Evolutionary conservation across 176 grass and related monocot genomes (phyloP).

Genomic region (Urochloa ruziziensis): DNA sequence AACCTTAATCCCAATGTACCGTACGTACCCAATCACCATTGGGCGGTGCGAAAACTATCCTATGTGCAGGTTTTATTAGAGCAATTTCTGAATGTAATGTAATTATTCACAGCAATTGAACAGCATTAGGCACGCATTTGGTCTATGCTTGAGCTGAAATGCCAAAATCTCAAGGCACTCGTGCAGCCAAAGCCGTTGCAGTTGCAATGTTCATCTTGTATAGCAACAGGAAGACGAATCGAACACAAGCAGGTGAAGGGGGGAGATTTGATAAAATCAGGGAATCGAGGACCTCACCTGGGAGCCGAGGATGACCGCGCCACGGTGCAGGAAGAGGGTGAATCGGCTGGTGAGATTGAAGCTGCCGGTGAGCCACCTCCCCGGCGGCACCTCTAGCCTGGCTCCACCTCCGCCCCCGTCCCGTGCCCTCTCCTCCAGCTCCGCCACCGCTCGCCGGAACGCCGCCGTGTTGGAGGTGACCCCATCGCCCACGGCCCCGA

Average conservation of each 20-base stretch:
- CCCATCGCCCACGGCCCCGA: slow-evolving; percentile 81
- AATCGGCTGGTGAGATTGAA: slow-evolving; percentile 95
- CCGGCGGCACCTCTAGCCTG: slow-evolving; percentile 66
- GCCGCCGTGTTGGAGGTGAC: slow-evolving; percentile 69
- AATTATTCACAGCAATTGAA: background rate
- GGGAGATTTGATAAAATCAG: background rate
- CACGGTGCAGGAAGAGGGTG: slow-evolving; percentile 77
- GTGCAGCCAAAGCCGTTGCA: background rate
- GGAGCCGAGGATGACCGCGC: slow-evolving; percentile 74
- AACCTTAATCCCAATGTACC: background rate
- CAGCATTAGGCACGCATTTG: background rate
- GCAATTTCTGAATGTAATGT: background rate
- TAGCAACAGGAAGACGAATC: too few species aligned
- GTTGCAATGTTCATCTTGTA: background rate
- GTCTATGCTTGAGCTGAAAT: background rate
- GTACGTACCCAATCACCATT: too few species aligned
- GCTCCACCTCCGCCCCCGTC: slow-evolving; percentile 26
- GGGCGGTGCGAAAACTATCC: too few species aligned
- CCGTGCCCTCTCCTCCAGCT: slow-evolving; percentile 13
- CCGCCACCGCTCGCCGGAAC: slow-evolving; percentile 57
- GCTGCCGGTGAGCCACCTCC: slow-evolving; percentile 81
- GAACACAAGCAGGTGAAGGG: background rate
- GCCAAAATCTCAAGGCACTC: background rate
- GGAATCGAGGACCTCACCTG: slow-evolving; percentile 26
- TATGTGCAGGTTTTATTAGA: background rate